Base-by-base conservation (phyloP, 106 monocot species). In the Dendrobium huoshanense region DNA sequence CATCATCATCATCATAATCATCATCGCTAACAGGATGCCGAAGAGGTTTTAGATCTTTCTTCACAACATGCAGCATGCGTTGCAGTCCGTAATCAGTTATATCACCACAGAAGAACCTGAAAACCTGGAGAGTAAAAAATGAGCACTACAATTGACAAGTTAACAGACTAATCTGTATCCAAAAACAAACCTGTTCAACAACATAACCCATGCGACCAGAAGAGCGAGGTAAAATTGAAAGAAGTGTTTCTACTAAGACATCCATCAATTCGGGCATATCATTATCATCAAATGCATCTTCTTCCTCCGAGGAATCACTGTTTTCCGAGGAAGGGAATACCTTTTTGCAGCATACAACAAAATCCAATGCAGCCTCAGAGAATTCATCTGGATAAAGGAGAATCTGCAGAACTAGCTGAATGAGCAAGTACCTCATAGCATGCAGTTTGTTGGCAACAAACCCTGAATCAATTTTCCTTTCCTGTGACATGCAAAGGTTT, bases 321-420 rank as follows among this genome's bases (percentile, higher is more conserved):
- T 85, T 56, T 84, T 73, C 41, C 76, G 79, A 41, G 77, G 77
- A 77, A 80, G 95, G 95, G 72, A 95, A 99, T 41, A 93, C 87
- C 78, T 99, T 95, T 77, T 87, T 85, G 81, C 99, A 95, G 80
- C 99, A 99, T 82, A 88, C 91, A 55, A 84, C 87, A 68, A 99
- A 78, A 75, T 99, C 99, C 37, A 85, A 80, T 49, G 93, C 89
- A 59, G 91, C 93, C 55, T 91, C 95, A 75, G 85, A 86, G 54
- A 93, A 91, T 56, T 99, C 90, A 10, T 80, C 87, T 27, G 94
- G 95, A 61, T 82, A 81, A 44, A 99, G 87, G 7, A 99, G 91
- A 48, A 99, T 86, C 86, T 99, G 95, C 22, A 99, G 85, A 77
- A 99, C 76, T 31, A 99, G 75, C 49, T 99, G 95, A 54, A 99